phyloP scores from a whole-genome alignment of 768 basidiomycete species.

The Albatrellus ellisii region DNA sequence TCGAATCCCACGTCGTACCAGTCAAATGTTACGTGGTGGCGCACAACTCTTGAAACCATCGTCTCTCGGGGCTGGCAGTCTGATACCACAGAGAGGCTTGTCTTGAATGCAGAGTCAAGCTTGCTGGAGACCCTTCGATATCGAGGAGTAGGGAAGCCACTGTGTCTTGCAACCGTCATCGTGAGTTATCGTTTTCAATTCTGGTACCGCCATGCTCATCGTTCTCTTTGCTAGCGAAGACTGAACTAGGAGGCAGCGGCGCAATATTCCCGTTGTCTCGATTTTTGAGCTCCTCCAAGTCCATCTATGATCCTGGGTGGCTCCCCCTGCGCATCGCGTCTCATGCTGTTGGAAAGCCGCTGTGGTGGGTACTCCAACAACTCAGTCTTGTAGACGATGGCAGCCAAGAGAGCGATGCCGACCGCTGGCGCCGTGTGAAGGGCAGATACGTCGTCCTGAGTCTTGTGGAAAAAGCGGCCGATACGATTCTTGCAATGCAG shows the following conservation, averaged over 20 bases:
- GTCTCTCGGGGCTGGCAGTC: slow-evolving; percentile 45
- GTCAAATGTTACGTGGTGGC: slow-evolving; percentile 86
- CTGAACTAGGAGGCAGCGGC: slow-evolving; percentile 40
- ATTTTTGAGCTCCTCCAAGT: slow-evolving; percentile 42
- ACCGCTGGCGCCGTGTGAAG: slow-evolving; percentile 41
- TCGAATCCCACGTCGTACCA: slow-evolving; percentile 77
- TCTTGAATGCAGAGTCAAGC: slow-evolving; percentile 38
- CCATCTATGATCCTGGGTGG: slow-evolving; percentile 58
- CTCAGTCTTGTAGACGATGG: slow-evolving; percentile 58
- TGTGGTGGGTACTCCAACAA: slow-evolving; percentile 83
- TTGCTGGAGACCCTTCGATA: slow-evolving; percentile 49
- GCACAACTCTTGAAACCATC: slow-evolving; percentile 43
- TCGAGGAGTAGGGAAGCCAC: slow-evolving; percentile 63
- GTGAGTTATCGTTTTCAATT: slow-evolving; percentile 34
- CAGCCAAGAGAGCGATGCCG: slow-evolving; percentile 25
- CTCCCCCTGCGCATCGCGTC: slow-evolving; percentile 57
- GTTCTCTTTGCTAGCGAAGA: slow-evolving; percentile 46
- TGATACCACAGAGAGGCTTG: slow-evolving; percentile 33
- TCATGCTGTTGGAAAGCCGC: slow-evolving; percentile 60
- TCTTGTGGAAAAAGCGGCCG: slow-evolving; percentile 56
- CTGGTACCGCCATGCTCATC: neutral
- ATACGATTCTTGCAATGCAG: slow-evolving; percentile 33
- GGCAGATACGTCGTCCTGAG: slow-evolving; percentile 61
- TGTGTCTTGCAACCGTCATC: slow-evolving; percentile 56
- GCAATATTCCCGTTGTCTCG: slow-evolving; percentile 34